Evolutionary conservation across 345 rosid species (phyloP).

Genomic region (Populus davidiana): DNA sequence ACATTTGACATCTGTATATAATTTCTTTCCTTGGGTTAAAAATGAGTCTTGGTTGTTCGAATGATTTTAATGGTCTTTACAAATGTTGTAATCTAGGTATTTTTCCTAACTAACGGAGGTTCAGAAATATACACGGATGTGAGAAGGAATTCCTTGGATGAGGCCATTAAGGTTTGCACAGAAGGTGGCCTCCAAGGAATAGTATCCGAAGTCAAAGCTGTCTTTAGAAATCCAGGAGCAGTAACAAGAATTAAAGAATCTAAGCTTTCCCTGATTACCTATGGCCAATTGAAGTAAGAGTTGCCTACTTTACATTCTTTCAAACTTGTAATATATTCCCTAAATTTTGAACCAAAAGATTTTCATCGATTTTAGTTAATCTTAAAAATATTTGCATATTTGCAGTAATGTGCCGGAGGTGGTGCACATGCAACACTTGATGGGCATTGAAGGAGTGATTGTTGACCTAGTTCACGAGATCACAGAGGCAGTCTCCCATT

Average conservation of each 20-base stretch:
- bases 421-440: slow-evolving; percentile 18
- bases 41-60: neutral
- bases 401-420: slow-evolving; percentile 22
- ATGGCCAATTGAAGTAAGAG: slow-evolving; percentile 27
- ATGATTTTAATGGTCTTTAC: neutral
- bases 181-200: slow-evolving; percentile 33
- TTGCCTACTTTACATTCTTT: neutral
- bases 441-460: slow-evolving; percentile 32
- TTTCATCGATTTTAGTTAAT: neutral
- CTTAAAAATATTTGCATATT: neutral
- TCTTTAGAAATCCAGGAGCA: slow-evolving; percentile 28
- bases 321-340: neutral
- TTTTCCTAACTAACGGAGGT: slow-evolving; percentile 32
- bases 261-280: slow-evolving; percentile 19
- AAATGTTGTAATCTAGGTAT: slow-evolving; percentile 12
- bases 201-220: slow-evolving; percentile 25
- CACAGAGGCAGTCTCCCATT: slow-evolving; percentile 12
- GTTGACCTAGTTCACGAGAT: slow-evolving; percentile 26
- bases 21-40: too few species aligned
- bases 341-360: neutral
- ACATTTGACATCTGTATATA: too few species aligned
- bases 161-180: slow-evolving; percentile 22
- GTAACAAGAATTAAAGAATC: slow-evolving; percentile 18
- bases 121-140: slow-evolving; percentile 20
- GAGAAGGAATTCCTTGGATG: slow-evolving; percentile 30